Base-by-base conservation (phyloP, 1,139 yeast genomes). In the Pichia sp. region DNA sequence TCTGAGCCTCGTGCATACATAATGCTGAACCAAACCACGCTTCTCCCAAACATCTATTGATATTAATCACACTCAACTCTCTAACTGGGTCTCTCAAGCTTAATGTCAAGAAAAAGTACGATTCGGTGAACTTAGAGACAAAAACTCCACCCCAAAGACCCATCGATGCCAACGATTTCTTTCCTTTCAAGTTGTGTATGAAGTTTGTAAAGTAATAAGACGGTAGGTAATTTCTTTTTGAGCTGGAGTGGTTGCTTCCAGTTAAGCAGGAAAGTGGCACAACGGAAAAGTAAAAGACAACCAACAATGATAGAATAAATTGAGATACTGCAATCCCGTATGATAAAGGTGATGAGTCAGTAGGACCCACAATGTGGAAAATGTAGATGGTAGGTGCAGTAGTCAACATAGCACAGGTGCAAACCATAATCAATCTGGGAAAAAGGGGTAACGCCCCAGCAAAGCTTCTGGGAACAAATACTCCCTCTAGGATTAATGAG, bases 391-490 rank as follows among this genome's bases (percentile, higher is more conserved):
- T 56, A 0, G 81, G 81, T 0, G 55, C 42, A 2, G 59, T 45
- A 40, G 63, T 65, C 4, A 63, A 12, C 0, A 53, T 7, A 8
- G 69, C 52, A 1, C 66, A 41, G 0, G 59, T 4, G 0, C 59
- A 3, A 16, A 70, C 55, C 17, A 63, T 32, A 2, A 56, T 8
- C 3, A 71, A 35, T 35, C 77, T 63, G 35, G 51, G 56, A 3
- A 59, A 36, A 4, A 63, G 34, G 0, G 76, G 68, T 33, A 62
- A 67, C 5, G 78, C 67, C 0, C 81, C 82, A 0, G 73, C 64
- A 69, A 73, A 74, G 35, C 56, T 62, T 45, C 80, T 57, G 2
- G 82, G 81, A 29, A 75, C 70, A 49, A 72, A 74, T 0, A 56
- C 27, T 5, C 57, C 52, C 46, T 77, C 83, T 21, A 67, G 58